These are phyloP conservation scores for Zasmidium cellare DNA, from an alignment of 2,329 filamentous ascomycete genomes.

Conservation along the genomic window DNA sequence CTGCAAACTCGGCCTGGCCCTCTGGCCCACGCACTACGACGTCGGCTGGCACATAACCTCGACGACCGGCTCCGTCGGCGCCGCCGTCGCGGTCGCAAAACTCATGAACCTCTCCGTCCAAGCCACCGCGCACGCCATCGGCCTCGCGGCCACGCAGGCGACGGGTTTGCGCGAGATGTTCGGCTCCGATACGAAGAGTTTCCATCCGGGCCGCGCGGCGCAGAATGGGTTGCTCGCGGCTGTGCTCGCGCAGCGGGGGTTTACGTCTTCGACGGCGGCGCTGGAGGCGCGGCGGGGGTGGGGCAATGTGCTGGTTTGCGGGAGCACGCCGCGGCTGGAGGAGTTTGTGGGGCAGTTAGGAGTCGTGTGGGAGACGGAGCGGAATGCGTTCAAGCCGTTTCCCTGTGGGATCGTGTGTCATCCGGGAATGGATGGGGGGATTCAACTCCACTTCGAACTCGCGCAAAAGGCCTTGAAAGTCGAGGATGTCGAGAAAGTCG, in stretches of 20 bases:
- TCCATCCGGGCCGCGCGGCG: slow-evolving; percentile 55
- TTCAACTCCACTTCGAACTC: slow-evolving; percentile 47
- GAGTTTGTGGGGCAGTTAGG: slow-evolving; percentile 39
- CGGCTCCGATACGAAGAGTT: slow-evolving; percentile 57
- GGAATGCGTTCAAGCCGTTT: slow-evolving; percentile 59
- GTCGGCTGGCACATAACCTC: slow-evolving; percentile 59
- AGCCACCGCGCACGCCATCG: slow-evolving; percentile 53
- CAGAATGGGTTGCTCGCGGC: slow-evolving; percentile 53
- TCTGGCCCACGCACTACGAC: slow-evolving; percentile 58
- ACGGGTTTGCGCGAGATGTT: slow-evolving; percentile 57
- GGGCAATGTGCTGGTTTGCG: slow-evolving; percentile 51
- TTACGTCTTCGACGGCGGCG: slow-evolving; percentile 48
- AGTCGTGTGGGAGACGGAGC: slow-evolving; percentile 52
- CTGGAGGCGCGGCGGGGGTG: slow-evolving; percentile 57
- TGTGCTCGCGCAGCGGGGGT: slow-evolving; percentile 49
- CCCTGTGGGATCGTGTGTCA: slow-evolving; percentile 60
- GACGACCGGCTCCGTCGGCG: slow-evolving; percentile 54
- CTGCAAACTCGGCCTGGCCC: slow-evolving; percentile 54
- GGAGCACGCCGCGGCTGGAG: slow-evolving; percentile 40
- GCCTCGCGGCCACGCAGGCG: slow-evolving; percentile 55
- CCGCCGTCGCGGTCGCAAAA: slow-evolving; percentile 54
- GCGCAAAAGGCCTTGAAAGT: slow-evolving; percentile 31
- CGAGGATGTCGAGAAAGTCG: slow-evolving; percentile 41
- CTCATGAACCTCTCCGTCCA: slow-evolving; percentile 42
- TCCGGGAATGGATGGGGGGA: slow-evolving; percentile 55